These are phyloP conservation scores for Leishmania gerbilli DNA, from an alignment of 208 protist genomes.

Conservation along the genomic window DNA sequence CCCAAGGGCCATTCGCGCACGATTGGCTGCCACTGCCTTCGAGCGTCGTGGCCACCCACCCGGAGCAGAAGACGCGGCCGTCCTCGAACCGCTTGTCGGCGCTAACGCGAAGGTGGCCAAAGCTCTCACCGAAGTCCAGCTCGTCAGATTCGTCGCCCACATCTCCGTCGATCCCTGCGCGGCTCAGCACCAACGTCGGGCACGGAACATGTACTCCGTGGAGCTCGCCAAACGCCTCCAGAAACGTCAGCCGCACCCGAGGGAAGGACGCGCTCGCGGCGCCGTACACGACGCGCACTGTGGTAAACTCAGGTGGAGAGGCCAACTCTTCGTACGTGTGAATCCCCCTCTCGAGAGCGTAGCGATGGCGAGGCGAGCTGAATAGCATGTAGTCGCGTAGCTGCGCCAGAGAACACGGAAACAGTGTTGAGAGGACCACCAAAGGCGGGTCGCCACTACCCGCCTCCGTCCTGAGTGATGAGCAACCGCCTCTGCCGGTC, in stretches of 20 bases:
- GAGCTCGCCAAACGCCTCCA: conserved; percentile 24
- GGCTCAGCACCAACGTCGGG: conserved; percentile 21
- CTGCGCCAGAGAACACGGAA: conserved; percentile 30
- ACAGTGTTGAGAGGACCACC: conserved; percentile 15
- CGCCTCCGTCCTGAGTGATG: neutral
- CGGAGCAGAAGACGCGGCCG: conserved; percentile 24
- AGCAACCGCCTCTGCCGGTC: neutral
- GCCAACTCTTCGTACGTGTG: conserved; percentile 19
- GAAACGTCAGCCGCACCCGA: conserved; percentile 10
- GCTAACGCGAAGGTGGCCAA: too few species aligned
- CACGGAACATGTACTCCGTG: neutral
- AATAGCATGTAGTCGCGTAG: conserved; percentile 19
- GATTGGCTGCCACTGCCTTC: neutral
- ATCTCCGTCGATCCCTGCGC: conserved; percentile 2
- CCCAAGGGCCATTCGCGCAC: neutral
- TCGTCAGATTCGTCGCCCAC: neutral
- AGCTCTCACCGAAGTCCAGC: neutral
- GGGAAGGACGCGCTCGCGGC: neutral
- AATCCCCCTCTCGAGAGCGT: conserved; percentile 12
- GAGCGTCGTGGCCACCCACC: conserved; percentile 22
- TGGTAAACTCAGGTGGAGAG: conserved; percentile 12
- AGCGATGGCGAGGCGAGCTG: conserved; percentile 15
- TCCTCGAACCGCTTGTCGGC: neutral
- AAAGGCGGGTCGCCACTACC: neutral
- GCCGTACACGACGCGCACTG: conserved; percentile 10